Conservation (phyloP, 257 asterid species). For the Ilex asprella region DNA sequence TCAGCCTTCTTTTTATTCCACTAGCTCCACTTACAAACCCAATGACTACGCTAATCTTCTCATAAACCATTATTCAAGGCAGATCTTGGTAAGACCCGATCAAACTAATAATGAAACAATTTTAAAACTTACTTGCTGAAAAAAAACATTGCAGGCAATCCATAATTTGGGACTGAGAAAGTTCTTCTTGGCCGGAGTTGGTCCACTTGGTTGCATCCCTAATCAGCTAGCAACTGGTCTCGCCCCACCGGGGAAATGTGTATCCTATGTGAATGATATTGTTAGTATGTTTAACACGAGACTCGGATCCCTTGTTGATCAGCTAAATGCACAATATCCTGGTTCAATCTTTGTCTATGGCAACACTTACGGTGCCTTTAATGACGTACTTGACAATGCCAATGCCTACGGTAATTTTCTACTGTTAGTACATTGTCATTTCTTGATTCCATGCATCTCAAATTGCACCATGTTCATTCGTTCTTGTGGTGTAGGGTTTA, state of each 20-base stretch:
- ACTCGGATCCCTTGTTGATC: conserved; percentile 41
- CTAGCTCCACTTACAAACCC: conserved; percentile 45
- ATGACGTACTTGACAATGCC: conserved; percentile 47
- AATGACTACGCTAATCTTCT: conserved; percentile 54
- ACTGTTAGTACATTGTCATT: no score
- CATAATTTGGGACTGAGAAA: conserved; percentile 49
- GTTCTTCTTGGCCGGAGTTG: conserved; percentile 54
- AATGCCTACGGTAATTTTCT: conserved; percentile 35
- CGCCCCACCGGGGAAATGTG: conserved; percentile 51
- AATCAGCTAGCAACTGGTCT: conserved; percentile 42
- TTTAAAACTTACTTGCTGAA: no score
- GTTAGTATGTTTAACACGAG: conserved; percentile 40
- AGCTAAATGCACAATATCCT: conserved; percentile 32
- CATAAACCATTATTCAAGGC: conserved; percentile 37
- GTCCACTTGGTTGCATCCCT: conserved; percentile 84
- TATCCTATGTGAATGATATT: conserved; percentile 31
- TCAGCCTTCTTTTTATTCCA: conserved; percentile 42
- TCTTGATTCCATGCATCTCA: no score
- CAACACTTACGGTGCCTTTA: conserved; percentile 46
- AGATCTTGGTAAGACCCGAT: conserved; percentile 33
- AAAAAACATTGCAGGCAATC: conserved; percentile 31
- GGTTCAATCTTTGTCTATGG: conserved; percentile 51
- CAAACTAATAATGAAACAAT: no score
- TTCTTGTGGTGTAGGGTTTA: conserved; percentile 34
- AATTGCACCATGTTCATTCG: neutral